Base-by-base conservation (phyloP, 805 yeast species). In the Candida pini region DNA sequence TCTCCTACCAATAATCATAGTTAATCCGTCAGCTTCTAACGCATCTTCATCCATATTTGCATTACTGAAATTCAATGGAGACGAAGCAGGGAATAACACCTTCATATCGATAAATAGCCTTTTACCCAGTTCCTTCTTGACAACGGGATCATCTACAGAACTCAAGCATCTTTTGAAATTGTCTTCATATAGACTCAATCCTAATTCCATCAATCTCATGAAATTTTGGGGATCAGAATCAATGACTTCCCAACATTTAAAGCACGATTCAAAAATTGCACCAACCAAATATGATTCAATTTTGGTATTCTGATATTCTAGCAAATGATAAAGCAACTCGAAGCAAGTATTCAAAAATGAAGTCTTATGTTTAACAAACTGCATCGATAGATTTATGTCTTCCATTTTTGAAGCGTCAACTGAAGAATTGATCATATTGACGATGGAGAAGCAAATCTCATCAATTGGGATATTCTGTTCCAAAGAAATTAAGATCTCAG, bases 301-400 rank as follows among this genome's bases (percentile, higher is more conserved):
- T 7, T 26, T 13, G 25, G 33, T 16, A 3, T 27, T 31, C n/a
- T 36, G 35, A 3, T 39, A 22, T 9, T 17, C 17, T 8, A 52
- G 31, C 12, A 47, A 20, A 15, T 30, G 33, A 14, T 16, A 7
- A n/a, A 21, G 16, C 29, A 12, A 20, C 27, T 9, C 28, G 18
- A 52, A 48, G 28, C 53, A 45, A 1, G 50, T 40, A 9, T 41
- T 31, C 33, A 56, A 30, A 18, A 56, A 49, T 12, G 31, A 27
- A 5, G 31, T 24, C 28, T 54, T 52, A 36, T 54, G 34, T 30
- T 55, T 57, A 25, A 51, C 51, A 31, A 48, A 51, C 26, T 56
- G 63, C 35, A 58, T 48, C 1, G 61, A 54, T 15, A 59, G 15
- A 24, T 48, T 49, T 15, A 53, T 39, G 26, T 56, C 56, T 12